Conservation (phyloP, 306 rosid species). For the Sicyos baderoa region DNA sequence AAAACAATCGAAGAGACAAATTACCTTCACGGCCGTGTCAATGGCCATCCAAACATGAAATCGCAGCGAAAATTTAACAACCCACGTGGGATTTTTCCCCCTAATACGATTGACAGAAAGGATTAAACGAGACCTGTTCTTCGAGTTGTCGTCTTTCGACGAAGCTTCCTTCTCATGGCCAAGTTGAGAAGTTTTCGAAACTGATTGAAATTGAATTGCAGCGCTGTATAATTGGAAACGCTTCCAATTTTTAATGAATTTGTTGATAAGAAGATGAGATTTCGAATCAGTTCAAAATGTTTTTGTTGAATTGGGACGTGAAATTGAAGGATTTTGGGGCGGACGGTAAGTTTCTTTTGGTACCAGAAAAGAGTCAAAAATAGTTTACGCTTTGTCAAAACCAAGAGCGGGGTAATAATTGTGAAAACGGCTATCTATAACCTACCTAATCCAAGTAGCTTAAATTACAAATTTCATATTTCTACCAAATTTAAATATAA, state of each 20-base stretch:
- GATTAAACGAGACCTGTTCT: not conserved
- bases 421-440: not conserved
- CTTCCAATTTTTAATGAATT: not conserved
- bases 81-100: slow-evolving; percentile 1
- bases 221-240: not conserved
- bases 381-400: not conserved
- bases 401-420: not conserved
- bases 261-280: not conserved
- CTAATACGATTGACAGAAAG: slow-evolving; percentile 15
- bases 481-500: no score
- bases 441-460: not conserved
- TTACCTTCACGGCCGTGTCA: slow-evolving; percentile 6
- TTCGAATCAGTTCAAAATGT: not conserved
- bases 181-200: not conserved
- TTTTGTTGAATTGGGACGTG: not conserved
- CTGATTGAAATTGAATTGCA: not conserved
- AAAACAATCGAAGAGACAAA: not conserved
- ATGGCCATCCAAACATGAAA: slow-evolving; percentile 8
- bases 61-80: not conserved
- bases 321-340: not conserved
- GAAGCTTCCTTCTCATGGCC: slow-evolving; percentile 28
- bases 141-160: slow-evolving; percentile 14
- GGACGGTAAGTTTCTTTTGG: not conserved
- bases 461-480: no score
- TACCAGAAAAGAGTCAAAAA: slow-evolving; percentile 13